phyloP scores from a whole-genome alignment of 2,329 filamentous ascomycete species.

The Basipetospora chlamydospora region DNA sequence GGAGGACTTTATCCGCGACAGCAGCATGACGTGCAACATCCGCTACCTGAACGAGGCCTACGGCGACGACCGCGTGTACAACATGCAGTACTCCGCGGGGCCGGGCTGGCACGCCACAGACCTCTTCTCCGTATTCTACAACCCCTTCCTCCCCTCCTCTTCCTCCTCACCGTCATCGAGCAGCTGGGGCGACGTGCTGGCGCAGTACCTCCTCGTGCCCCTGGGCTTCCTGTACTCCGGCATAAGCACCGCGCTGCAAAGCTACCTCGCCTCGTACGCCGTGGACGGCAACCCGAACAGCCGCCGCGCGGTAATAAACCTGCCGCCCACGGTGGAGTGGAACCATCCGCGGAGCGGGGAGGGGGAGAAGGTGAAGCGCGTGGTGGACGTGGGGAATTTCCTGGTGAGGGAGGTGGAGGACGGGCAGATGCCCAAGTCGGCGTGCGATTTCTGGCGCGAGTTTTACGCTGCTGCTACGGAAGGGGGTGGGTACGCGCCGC shows the following conservation, averaged over 20 bases:
- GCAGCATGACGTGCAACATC: slow-evolving; percentile 22
- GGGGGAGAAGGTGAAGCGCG: slow-evolving; percentile 14
- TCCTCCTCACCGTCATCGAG: slow-evolving; percentile 5
- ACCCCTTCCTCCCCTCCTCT: slow-evolving; percentile 15
- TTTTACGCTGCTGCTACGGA: slow-evolving; percentile 12
- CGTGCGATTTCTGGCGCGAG: slow-evolving; percentile 20
- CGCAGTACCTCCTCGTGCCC: slow-evolving; percentile 14
- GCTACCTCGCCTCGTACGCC: slow-evolving; percentile 25
- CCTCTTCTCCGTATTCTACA: slow-evolving; percentile 25
- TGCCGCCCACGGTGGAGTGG: slow-evolving; percentile 21
- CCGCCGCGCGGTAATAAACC: slow-evolving; percentile 14
- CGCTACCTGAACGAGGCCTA: slow-evolving; percentile 22
- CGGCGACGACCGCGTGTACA: slow-evolving; percentile 18
- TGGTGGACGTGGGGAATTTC: slow-evolving; percentile 20
- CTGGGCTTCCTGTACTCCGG: slow-evolving; percentile 17
- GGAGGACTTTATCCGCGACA: slow-evolving; percentile 18
- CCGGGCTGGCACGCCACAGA: slow-evolving; percentile 25
- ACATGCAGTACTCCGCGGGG: slow-evolving; percentile 24
- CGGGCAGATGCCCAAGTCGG: slow-evolving; percentile 13
- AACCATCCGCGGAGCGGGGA: slow-evolving; percentile 13
- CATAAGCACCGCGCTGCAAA: slow-evolving; percentile 22
- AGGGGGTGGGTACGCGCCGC: slow-evolving; percentile 18
- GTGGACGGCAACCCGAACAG: slow-evolving; percentile 24
- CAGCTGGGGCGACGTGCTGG: slow-evolving; percentile 12
- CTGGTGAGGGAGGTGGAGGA: slow-evolving; percentile 17